These are phyloP conservation scores for Coniochaeta sp. DNA, from an alignment of 2,329 filamentous ascomycete species.

Conservation along the genomic window DNA sequence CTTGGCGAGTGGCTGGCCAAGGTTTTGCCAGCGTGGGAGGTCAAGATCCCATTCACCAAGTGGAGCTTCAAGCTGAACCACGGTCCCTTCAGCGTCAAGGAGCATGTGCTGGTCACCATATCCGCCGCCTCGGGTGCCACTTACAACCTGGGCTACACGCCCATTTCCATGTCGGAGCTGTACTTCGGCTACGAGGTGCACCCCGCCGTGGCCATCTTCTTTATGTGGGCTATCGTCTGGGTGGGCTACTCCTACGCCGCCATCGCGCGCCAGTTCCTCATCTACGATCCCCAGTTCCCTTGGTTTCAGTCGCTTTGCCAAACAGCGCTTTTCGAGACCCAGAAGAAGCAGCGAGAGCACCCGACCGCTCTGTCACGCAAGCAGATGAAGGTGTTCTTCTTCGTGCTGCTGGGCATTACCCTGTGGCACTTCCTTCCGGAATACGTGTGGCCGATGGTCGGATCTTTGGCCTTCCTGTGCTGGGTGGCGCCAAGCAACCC, in stretches of 20 bases:
- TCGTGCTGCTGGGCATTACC: slow-evolving; percentile 38
- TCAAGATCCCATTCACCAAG: slow-evolving; percentile 38
- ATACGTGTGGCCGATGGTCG: slow-evolving; percentile 55
- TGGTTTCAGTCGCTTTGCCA: slow-evolving; percentile 55
- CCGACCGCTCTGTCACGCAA: slow-evolving; percentile 46
- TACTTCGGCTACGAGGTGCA: slow-evolving; percentile 45
- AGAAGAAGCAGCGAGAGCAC: slow-evolving; percentile 49
- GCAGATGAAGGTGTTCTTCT: slow-evolving; percentile 41
- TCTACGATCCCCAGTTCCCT: slow-evolving; percentile 52
- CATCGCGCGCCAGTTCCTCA: slow-evolving; percentile 46
- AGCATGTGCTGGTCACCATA: slow-evolving; percentile 42
- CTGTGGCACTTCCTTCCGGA: slow-evolving; percentile 57
- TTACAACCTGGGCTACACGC: slow-evolving; percentile 26
- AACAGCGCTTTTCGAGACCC: slow-evolving; percentile 50
- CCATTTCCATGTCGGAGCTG: slow-evolving; percentile 32
- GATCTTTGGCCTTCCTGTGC: slow-evolving; percentile 52
- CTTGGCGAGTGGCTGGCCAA: slow-evolving; percentile 44
- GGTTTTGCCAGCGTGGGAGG: slow-evolving; percentile 36
- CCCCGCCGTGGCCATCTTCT: slow-evolving; percentile 49
- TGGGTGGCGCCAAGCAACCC: slow-evolving; percentile 57
- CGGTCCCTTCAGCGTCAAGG: slow-evolving; percentile 36
- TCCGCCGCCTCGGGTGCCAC: slow-evolving; percentile 33
- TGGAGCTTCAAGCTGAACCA: slow-evolving; percentile 42
- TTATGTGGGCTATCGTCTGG: slow-evolving; percentile 50
- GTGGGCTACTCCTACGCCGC: slow-evolving; percentile 56